These are phyloP conservation scores for Raffaelea deltoideospora DNA, from an alignment of 2,329 filamentous ascomycete genomes.

Conservation along the genomic window DNA sequence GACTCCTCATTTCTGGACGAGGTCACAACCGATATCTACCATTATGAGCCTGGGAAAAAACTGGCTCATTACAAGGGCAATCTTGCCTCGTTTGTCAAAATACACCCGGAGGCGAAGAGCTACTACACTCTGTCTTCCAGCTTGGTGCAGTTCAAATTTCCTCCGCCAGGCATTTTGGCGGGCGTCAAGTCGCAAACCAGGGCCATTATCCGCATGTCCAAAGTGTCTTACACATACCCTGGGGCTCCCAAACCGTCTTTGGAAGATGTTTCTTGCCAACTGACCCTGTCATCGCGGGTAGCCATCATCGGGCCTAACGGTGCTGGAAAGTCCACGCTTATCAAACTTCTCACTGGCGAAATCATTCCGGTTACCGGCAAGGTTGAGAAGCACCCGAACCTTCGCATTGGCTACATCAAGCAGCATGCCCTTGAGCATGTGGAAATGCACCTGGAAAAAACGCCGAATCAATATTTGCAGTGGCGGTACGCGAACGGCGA, in stretches of 20 bases:
- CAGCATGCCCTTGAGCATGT: constrained; percentile 98
- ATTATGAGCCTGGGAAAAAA: constrained; percentile 95
- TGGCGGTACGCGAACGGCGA: constrained; percentile 98
- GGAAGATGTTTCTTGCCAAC: constrained; percentile 68
- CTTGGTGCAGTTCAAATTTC: constrained; percentile 94
- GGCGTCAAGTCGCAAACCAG: constrained; percentile 93
- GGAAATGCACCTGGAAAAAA: constrained; percentile 99
- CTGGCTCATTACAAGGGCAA: constrained; percentile 75
- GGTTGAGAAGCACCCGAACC: constrained; percentile 96
- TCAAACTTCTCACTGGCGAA: constrained; percentile 93
- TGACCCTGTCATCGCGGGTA: constrained; percentile 79
- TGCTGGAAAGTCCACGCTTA: constrained; percentile 94
- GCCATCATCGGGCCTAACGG: constrained; percentile 96
- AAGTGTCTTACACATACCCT: constrained; percentile 90
- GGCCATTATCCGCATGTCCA: constrained; percentile 87
- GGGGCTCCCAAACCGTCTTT: constrained; percentile 77
- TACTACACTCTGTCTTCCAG: constrained; percentile 92
- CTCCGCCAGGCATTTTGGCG: constrained; percentile 79
- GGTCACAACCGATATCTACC: constrained; percentile 96
- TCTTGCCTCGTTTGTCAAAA: constrained; percentile 67
- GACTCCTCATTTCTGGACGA: constrained; percentile 95
- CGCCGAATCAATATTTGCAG: constrained; percentile 94
- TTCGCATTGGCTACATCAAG: constrained; percentile 99
- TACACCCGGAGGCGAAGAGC: constrained; percentile 87
- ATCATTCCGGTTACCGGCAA: constrained; percentile 67